Base-by-base conservation (phyloP, 2,329 filamentous ascomycete species). In the Neospermospora avenae region DNA sequence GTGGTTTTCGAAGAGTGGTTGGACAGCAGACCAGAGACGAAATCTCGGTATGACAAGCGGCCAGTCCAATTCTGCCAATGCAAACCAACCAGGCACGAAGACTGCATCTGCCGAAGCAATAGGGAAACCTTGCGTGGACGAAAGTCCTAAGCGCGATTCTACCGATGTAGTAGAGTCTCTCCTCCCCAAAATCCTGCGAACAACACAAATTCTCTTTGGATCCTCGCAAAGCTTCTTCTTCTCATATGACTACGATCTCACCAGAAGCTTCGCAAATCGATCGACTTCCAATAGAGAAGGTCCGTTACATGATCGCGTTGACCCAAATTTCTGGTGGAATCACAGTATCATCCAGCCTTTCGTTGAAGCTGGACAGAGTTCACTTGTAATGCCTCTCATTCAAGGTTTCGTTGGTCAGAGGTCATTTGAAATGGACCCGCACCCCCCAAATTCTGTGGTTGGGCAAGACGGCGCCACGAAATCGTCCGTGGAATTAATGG, bases 331-430 rank as follows among this genome's bases (percentile, higher is more conserved):
- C 74, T 98, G 97, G 74, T 99, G 95, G 93, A 99, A 99, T 70
- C 82, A 81, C 25, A 81, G 91, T 70, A 81, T 97, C 14, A 77
- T 90, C 25, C 76, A 82, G 28, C 87, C 89, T 0, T 92, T 99
- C 63, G 83, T 91, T 51, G 82, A 89, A 18, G 81, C 83, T n/a
- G 86, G 89, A 0, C 84, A 90, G 22, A 84, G 91, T 67, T 78
- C 80, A 0, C 81, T 96, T 57, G 81, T 89, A 1, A 76, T 98
- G 22, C 95, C 95, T 1, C 68, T 99, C 3, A 89, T 99, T 75
- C 95, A 98, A 75, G 95, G 95, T 0, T 99, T 98, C 68, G 85
- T 99, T 20, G 93, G 93, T 1, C 95, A 98, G 74, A 81, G 85
- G 63, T 80, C 86, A 2, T 98, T 99, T 72, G 82, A 86, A 8